phyloP scores from a whole-genome alignment of 192 early-diverging fungal genomes.

The Umbelopsis ramanniana region DNA sequence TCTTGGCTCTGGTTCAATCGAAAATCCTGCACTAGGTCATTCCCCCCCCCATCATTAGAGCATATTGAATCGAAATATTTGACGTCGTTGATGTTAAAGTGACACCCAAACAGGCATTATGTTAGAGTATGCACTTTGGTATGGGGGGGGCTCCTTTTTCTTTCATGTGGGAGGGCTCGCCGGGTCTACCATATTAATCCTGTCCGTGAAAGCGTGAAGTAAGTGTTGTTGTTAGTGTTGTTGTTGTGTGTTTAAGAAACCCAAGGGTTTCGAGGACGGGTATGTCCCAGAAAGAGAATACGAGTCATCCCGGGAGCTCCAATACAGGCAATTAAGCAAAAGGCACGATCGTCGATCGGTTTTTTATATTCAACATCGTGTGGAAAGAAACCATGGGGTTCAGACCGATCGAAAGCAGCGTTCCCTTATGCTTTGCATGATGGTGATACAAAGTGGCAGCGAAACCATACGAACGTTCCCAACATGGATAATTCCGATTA shows the following conservation, averaged over 20 bases:
- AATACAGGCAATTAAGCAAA: not conserved
- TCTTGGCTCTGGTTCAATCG: too few relatives aligned
- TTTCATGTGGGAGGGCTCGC: not conserved
- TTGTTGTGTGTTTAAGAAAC: not conserved
- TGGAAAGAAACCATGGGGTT: not conserved
- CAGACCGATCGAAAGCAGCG: not conserved
- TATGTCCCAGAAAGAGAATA: constrained; percentile 4
- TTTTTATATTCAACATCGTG: not conserved
- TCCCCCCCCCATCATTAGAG: too few relatives aligned
- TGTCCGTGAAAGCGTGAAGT: not conserved
- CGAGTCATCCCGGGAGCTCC: not conserved
- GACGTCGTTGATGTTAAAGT: too few relatives aligned
- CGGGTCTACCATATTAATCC: not conserved
- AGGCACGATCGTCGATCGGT: constrained; percentile 11
- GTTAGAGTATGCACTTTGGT: not conserved
- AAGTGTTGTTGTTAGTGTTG: not conserved
- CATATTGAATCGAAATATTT: too few relatives aligned
- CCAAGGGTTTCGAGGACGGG: not conserved
- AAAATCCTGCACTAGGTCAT: too few relatives aligned
- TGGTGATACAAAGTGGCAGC: constrained; percentile 12
- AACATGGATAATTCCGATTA: not conserved
- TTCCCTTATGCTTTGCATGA: too few relatives aligned
- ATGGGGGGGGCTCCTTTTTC: not conserved
- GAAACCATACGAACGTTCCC: not conserved
- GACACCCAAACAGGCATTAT: not conserved